phyloP scores from a whole-genome alignment of 1,139 yeast genomes.

The Candida gigantensis region DNA sequence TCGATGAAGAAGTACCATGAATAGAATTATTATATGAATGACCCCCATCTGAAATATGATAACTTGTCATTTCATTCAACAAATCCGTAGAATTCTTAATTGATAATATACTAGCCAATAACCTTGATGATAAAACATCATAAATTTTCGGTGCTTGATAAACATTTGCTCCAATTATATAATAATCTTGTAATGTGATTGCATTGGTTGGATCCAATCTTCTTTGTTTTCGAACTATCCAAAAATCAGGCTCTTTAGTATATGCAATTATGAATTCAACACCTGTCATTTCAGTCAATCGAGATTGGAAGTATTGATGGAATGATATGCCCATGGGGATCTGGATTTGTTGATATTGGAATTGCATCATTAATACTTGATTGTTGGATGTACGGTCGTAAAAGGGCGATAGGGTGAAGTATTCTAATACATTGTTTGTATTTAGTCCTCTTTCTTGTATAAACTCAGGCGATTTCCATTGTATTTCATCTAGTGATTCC shows the following conservation, averaged over 20 bases:
- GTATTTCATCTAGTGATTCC: slow-evolving; percentile 74
- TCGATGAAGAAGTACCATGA: slow-evolving; percentile 9
- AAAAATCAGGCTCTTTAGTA: slow-evolving; percentile 84
- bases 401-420: slow-evolving; percentile 91
- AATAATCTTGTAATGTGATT: slow-evolving; percentile 66
- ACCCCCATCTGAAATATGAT: slow-evolving; percentile 39
- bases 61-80: slow-evolving; percentile 37
- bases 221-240: slow-evolving; percentile 85
- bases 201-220: slow-evolving; percentile 50
- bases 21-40: slow-evolving; percentile 27
- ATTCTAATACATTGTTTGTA: slow-evolving; percentile 88
- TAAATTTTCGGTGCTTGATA: slow-evolving; percentile 78
- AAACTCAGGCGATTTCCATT: slow-evolving; percentile 98
- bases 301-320: slow-evolving; percentile 48
- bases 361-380: slow-evolving; percentile 93
- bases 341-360: slow-evolving; percentile 75
- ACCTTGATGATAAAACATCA: slow-evolving; percentile 40
- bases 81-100: slow-evolving; percentile 38
- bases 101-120: slow-evolving; percentile 38
- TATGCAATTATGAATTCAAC: slow-evolving; percentile 76
- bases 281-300: slow-evolving; percentile 79
- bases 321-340: slow-evolving; percentile 40
- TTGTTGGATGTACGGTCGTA: slow-evolving; percentile 92
- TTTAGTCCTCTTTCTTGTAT: slow-evolving; percentile 84
- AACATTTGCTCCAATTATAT: slow-evolving; percentile 87